Evolutionary conservation across 225 moss, liverwort and hornwort genomes (phyloP).

Genomic region (Physcomitrellopsis africana): DNA sequence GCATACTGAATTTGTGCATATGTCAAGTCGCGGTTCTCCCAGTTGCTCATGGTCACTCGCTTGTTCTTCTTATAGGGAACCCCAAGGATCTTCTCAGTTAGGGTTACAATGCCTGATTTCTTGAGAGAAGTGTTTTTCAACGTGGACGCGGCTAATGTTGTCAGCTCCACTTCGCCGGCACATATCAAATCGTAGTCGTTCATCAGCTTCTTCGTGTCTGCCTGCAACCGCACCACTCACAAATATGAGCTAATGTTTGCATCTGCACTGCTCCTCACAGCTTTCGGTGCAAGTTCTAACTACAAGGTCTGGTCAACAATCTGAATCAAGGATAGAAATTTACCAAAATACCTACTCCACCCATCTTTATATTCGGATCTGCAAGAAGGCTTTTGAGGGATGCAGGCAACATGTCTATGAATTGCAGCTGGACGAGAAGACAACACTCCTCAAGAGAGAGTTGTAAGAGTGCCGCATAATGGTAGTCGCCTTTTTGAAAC

Average conservation of each 20-base stretch:
- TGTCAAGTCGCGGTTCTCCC: conserved; percentile 80
- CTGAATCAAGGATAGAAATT: conserved; percentile 22
- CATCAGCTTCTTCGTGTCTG: conserved; percentile 64
- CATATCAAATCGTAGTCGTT: conserved; percentile 72
- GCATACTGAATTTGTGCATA: conserved; percentile 80
- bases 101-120: conserved; percentile 62
- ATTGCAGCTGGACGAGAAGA: conserved; percentile 83
- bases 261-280: conserved; percentile 1
- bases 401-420: conserved; percentile 68
- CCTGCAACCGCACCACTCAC: conserved; percentile 37
- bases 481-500: conserved; percentile 75
- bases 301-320: conserved; percentile 21
- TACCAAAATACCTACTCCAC: conserved; percentile 78
- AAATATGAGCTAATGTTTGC: not conserved
- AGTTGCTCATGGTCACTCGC: conserved; percentile 82
- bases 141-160: conserved; percentile 57
- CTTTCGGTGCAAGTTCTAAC: not conserved
- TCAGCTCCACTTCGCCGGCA: conserved; percentile 80
- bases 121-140: conserved; percentile 51
- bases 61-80: conserved; percentile 74
- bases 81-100: conserved; percentile 64
- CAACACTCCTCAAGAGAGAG: conserved; percentile 73
- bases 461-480: conserved; percentile 78
- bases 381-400: conserved; percentile 68
- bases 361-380: conserved; percentile 67